A percentile compares a stretch with the other conserved stretches of the same genome.
Conservation (phyloP, 176 grass and related monocot genomes). For the Chloris gayana region DNA sequence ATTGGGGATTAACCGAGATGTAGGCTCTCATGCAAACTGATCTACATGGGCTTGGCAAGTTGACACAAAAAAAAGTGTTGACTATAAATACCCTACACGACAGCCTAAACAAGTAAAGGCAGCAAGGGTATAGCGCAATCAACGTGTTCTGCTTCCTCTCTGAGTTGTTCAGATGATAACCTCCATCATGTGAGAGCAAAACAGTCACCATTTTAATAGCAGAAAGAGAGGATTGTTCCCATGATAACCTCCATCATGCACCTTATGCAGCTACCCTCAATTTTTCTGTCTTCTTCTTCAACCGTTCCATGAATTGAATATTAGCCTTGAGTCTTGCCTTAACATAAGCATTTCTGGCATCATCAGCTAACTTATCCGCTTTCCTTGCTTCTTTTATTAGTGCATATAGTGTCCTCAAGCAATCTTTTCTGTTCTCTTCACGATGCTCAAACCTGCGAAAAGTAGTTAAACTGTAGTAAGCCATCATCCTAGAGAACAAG, state of each 20-base stretch:
- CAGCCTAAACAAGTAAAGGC: neutral
- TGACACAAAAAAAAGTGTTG: constrained; percentile 8
- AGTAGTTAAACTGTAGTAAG: constrained; percentile 34
- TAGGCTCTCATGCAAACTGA: constrained; percentile 12
- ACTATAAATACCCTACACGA: constrained; percentile 19
- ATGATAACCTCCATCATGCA: neutral
- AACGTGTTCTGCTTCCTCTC: constrained; percentile 4
- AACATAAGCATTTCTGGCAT: constrained; percentile 66
- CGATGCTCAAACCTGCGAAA: constrained; percentile 71
- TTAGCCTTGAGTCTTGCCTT: constrained; percentile 76
- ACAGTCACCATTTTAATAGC: neutral
- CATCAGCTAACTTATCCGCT: constrained; percentile 70
- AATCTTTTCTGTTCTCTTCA: constrained; percentile 98
- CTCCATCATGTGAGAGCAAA: constrained; percentile 17
- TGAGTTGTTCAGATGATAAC: no score
- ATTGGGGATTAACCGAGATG: constrained; percentile 14
- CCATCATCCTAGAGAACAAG: neutral
- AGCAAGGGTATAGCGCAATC: constrained; percentile 13
- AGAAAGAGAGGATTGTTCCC: neutral
- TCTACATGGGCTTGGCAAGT: constrained; percentile 2
- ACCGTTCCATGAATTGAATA: constrained; percentile 77
- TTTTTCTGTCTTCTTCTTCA: constrained; percentile 64
- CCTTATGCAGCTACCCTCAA: constrained; percentile 53
- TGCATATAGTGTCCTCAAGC: constrained; percentile 77
- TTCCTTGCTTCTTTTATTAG: constrained; percentile 74